Evolutionary conservation across 23 red algal species (phyloP).

Genomic region (Chondrus crispus): DNA sequence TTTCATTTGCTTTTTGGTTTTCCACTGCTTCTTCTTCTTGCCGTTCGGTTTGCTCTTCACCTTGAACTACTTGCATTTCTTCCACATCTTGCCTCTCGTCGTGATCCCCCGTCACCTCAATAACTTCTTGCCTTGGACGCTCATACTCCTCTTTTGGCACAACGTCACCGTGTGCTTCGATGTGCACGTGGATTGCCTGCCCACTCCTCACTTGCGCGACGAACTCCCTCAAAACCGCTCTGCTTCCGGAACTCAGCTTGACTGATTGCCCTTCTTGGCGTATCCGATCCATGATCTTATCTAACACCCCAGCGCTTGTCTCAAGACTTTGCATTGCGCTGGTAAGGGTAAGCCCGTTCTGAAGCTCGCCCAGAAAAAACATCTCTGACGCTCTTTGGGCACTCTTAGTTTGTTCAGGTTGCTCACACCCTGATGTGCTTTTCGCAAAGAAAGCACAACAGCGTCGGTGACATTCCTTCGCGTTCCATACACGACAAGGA

Average conservation of each 20-base stretch:
- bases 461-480: slow-evolving; percentile 29
- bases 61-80: no score
- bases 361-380: slow-evolving; percentile 50
- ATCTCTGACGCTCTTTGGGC: neutral
- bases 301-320: slow-evolving; percentile 46
- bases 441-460: slow-evolving; percentile 42
- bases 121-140: no score
- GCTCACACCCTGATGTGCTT: neutral
- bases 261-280: neutral
- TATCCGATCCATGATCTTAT: slow-evolving; percentile 46
- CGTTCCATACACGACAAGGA: slow-evolving; percentile 38
- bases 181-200: neutral
- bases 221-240: slow-evolving; percentile 47
- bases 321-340: slow-evolving; percentile 59
- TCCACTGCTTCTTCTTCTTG: no score
- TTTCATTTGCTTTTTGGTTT: no score
- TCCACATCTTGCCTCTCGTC: no score
- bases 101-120: no score
- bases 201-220: slow-evolving; percentile 45
- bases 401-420: slow-evolving; percentile 23
- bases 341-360: slow-evolving; percentile 44
- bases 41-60: no score
- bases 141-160: no score
- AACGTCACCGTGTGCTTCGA: no score
- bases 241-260: slow-evolving; percentile 42